Base-by-base conservation (phyloP, 768 basidiomycete genomes). In the Mycena sanguinolenta region DNA sequence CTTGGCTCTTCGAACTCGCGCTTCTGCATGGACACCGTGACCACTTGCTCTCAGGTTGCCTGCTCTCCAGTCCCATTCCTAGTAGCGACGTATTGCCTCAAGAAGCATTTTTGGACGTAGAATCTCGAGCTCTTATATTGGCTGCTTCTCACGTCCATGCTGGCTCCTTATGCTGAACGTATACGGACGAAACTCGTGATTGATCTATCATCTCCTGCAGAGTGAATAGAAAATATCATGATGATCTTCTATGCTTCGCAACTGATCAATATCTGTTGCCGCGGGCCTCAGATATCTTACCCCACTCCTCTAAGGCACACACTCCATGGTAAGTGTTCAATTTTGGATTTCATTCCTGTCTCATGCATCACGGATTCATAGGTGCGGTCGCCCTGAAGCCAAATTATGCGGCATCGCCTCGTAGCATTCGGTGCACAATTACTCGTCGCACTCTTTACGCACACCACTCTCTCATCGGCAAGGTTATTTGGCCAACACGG, bases 401-500 rank as follows among this genome's bases (percentile, higher is more conserved):
- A n/a, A n/a, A 49, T 52, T 16, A 62, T 62, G 61, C 21, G 46
- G 46, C 32, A 27, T 27, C n/a, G 10, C 30, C 19, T 27, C 6
- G 34, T 63, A 3, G 4, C 19, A 53, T 38, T 52, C 34, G 27
- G 36, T 52, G 4, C 52, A 52, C 30, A 46, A 46, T 19, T 59
- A 60, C 60, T 62, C 55, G 13, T 59, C 62, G 36, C 52, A n/a
- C 23, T 63, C 52, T 23, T 63, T 54, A 7, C 52, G 25, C 62
- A 63, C 38, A 36, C 28, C 62, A 42, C 62, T 63, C 62, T 53
- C 54, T 63, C 60, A 50, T 30, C 30, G 7, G 60, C 60, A 28
- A n/a, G 1, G 25, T 52, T 27, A 4, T 44, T 44, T 17, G 50
- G 50, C 50, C 25, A 52, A 10, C 50, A 27, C 14, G 16, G 25